phyloP scores from a whole-genome alignment of 2,329 filamentous ascomycete genomes.

The Penicillium digitatum region DNA sequence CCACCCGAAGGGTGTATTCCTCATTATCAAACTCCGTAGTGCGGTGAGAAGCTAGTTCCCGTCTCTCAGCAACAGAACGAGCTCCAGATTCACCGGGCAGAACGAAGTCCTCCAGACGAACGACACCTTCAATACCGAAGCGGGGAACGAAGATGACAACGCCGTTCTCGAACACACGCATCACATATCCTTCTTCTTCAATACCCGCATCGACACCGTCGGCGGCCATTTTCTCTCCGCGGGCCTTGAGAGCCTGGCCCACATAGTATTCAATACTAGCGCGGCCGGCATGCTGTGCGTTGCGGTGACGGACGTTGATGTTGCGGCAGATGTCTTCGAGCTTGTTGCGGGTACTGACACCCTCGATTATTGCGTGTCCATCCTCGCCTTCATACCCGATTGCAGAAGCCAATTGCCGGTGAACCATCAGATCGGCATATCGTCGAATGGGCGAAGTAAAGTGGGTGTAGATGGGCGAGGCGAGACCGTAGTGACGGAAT shows the following conservation, averaged over 20 bases:
- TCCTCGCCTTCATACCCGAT: conserved; percentile 71
- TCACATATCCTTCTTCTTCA: conserved; percentile 90
- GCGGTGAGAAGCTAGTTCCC: conserved; percentile 47
- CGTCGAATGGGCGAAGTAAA: conserved; percentile 96
- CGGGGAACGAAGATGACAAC: conserved; percentile 94
- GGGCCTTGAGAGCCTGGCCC: conserved; percentile 84
- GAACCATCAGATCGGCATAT: conserved; percentile 93
- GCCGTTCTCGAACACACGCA: conserved; percentile 96
- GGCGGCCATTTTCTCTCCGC: conserved; percentile 47
- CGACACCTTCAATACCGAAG: conserved; percentile 91
- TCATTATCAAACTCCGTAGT: conserved; percentile 82
- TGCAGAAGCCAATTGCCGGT: conserved; percentile 89
- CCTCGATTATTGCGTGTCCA: conserved; percentile 66
- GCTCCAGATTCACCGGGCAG: conserved; percentile 54
- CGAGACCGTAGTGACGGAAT: conserved; percentile 95
- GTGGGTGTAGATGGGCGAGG: conserved; percentile 95
- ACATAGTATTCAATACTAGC: conserved; percentile 98
- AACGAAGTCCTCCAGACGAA: conserved; percentile 77
- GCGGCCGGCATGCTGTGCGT: conserved; percentile 90
- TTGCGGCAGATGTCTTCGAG: conserved; percentile 95
- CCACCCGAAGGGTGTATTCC: conserved; percentile 68
- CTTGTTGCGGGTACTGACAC: conserved; percentile 73
- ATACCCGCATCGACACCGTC: conserved; percentile 42
- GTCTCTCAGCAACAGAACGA: conserved; percentile 31
- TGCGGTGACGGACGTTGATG: conserved; percentile 95